Evolutionary conservation across 2,329 filamentous ascomycete genomes (phyloP), one percentile per base, ranked within the genome.

Genomic region (Exophiala dermatitidis): DNA sequence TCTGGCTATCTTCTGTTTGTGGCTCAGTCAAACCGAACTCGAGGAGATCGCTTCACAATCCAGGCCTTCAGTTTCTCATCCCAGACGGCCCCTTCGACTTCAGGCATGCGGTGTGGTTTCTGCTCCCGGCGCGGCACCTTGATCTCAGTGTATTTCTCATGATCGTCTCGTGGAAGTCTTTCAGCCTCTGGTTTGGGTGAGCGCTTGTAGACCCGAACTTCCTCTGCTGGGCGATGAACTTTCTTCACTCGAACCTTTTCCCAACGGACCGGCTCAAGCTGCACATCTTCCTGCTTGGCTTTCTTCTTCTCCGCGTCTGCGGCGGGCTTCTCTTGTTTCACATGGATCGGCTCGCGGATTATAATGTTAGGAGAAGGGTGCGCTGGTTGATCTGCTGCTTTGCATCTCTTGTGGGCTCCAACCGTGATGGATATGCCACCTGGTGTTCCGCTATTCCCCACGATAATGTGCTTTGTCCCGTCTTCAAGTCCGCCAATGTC

Each of bases 31-130:
- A 57, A 57, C 7, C 50, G 28, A 10, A 57, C 54, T 12, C 44
- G 36, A 19, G 54, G 54, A n/a, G 46, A 32, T n/a, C 56, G 44
- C n/a, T 43, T 53, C 7, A 58, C 38, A 12, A 58, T 46, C 37
- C 37, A 58, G 9, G 56, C 56, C 6, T 45, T 19, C 32, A 49
- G 29, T 7, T 48, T 46, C 5, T 46, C 42, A 33, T 58, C 56
- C 52, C 52, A 58, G n/a, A 38, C 30, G 3, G 47, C 38, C 26
- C 51, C 49, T 46, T 54, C 55, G n/a, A 29, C 19, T 51, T 53
- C 46, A 2, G 46, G 45, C 5, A 53, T 48, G 40, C 38, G 40
- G 26, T 45, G 30, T 28, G 34, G 42, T 8, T 34, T 33, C 10
- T 37, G 43, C 12, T 55, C 28, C 10, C 3, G 36, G 3, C 31